phyloP scores from a whole-genome alignment of 306 rosid species.

The Crotalaria pallida region DNA sequence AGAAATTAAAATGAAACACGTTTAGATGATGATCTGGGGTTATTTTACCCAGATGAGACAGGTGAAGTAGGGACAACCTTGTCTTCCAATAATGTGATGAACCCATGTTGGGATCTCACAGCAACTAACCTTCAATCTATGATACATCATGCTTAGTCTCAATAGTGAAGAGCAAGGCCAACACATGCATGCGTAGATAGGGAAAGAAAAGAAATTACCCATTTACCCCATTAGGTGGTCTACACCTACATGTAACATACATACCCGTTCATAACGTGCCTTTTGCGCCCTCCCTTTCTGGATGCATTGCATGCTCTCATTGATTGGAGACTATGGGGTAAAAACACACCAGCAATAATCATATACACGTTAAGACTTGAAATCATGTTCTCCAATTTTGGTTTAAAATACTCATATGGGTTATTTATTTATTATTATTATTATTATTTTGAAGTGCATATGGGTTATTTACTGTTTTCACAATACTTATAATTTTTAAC shows the following conservation, averaged over 20 bases:
- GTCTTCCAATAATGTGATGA: background rate
- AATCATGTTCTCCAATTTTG: too few relatives aligned
- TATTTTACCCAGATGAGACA: background rate
- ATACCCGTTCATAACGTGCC: background rate
- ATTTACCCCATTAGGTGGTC: background rate
- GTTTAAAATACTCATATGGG: too few relatives aligned
- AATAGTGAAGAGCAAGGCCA: background rate
- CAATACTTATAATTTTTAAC: too few relatives aligned
- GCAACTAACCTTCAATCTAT: background rate
- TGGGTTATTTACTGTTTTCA: too few relatives aligned
- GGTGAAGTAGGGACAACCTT: constrained; percentile 16
- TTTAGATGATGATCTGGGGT: background rate
- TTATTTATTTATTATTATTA: too few relatives aligned
- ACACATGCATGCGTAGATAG: background rate
- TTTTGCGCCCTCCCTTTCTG: background rate
- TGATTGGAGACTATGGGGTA: background rate
- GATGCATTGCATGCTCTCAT: too few relatives aligned
- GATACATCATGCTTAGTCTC: background rate
- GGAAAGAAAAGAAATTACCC: background rate
- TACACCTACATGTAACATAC: background rate
- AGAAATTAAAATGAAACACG: background rate
- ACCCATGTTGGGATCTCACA: constrained; percentile 1
- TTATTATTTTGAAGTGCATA: too few relatives aligned
- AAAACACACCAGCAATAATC: background rate
- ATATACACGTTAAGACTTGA: too few relatives aligned